A percentile compares a stretch with the other conserved stretches of the same genome.
phyloP scores from a whole-genome alignment of 768 basidiomycete genomes.

The Multifurca ochricompacta region DNA sequence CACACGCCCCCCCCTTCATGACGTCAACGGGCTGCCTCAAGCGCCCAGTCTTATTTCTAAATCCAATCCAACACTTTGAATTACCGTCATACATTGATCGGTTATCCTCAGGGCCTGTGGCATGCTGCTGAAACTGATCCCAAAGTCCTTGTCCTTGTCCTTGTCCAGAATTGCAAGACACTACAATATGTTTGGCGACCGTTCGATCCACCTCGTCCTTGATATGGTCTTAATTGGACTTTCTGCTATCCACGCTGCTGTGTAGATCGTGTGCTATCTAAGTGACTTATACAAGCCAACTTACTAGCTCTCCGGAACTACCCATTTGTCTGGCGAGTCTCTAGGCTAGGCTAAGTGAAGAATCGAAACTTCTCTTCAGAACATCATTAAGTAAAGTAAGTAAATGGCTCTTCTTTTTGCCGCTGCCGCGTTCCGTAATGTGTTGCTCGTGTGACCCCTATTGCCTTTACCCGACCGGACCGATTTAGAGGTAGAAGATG shows the following conservation, averaged over 20 bases:
- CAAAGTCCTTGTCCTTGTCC: not conserved
- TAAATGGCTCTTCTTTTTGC: slow-evolving; percentile 1
- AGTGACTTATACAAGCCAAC: not conserved
- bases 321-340: not conserved
- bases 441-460: slow-evolving; percentile 15
- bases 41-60: not conserved
- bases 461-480: not conserved
- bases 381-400: slow-evolving; percentile 3
- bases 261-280: not conserved
- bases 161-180: not conserved
- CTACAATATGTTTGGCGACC: not conserved
- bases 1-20: not conserved
- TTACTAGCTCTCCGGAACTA: not conserved
- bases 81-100: not conserved
- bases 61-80: not conserved
- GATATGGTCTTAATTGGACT: not conserved
- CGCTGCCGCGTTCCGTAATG: too few species aligned
- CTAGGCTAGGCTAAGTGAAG: not conserved
- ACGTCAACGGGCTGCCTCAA: not conserved
- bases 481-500: not conserved
- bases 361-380: slow-evolving; percentile 4
- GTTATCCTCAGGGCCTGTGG: not conserved
- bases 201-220: not conserved
- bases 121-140: not conserved
- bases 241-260: not conserved